Evolutionary conservation across 73 alveolate species (phyloP), one percentile per base, ranked within the genome.

Genomic region (Tetrahymena thermophila): DNA sequence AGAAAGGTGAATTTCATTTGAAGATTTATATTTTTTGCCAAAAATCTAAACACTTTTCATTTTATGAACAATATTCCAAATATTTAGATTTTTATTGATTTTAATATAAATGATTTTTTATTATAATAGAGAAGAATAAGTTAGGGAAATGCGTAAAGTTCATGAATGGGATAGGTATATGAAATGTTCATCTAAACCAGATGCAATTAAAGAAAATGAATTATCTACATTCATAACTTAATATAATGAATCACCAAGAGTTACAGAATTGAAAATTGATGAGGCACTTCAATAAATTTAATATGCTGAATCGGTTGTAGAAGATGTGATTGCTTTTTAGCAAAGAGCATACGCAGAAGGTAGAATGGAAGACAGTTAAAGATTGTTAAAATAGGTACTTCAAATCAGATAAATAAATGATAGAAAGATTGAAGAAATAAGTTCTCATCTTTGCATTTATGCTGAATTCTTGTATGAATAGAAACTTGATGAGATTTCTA

Each of bases 221-320:
- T 85, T 98, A 35, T 96, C 98, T 40, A 97, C 99, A 28, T 95
- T 94, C 93, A 98, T 98, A 13, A 97, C 98, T 4, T 93, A 96
- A 85, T 93, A 96, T 96, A 95, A 85, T 35, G 99, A 98, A 93
- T 31, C 94, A 34, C 95, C 93, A 93, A 34, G 85, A 19, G 38
- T 95, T 25, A 43, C 40, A 42, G 97, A 95, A 25, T 50, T 95
- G 93, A 95, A 95, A 40, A 93, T 95, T 6, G 43, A 31, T 14
- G 97, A 95, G 25, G 97, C 93, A 34, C 94, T 95, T 13, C 34
- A 85, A 89, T 85, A 95, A 89, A 50, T 95, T 34, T 43, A 95
- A 55, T 31, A 95, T 43, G 97, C 95, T 35, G 97, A 95, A 35
- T 42, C 43, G 16, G 94, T 95, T 31, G 95, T 85, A 50, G 94